Evolutionary conservation across 345 rosid species (phyloP), one percentile per base, ranked within the genome.

Genomic region (Laguncularia racemosa): DNA sequence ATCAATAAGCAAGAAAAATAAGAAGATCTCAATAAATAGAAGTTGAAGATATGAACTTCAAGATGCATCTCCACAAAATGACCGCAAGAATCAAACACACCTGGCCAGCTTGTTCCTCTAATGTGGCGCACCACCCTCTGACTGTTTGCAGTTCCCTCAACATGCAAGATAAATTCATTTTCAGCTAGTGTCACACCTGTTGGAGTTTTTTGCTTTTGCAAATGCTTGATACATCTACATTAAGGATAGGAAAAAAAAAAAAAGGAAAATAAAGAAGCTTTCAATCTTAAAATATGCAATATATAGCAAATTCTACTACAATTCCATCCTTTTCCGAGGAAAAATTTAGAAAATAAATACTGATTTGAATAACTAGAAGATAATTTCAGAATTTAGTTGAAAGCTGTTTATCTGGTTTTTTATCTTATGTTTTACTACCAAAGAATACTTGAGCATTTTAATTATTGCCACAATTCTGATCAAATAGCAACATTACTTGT

Each of bases 81-180:
- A 16, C 6, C 13, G 44, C 18, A 56, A 44, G 18, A 14, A 43
- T 21, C 0, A 19, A 61, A 57, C 67, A 61, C 56, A 82, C 99
- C 97, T 19, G 97, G 97, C 96, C 95, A 87, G 67, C 95, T 93
- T 46, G 88, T 81, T 71, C 80, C 83, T 64, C 86, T 82, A 44
- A 89, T 82, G 71, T 93, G 99, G 18, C 89, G 86, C 44, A 89
- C 80, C 15, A 89, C 95, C 72, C 96, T 81, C 18, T 89, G 95
- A 5, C 96, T 64, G 67, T 76, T 76, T 62, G 83, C 80, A 6
- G 97, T 89, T 67, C 99, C 99, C 56, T 87, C 96, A 13, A 87
- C 88, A n/a, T 89, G 96, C 71, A 89, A 69, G 69, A 87, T 82
- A 56, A 83, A 82, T 65, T 93, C 99, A 64, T 85, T 92, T 53